These are phyloP conservation scores for Macroventuria anomochaeta DNA, from an alignment of 2,329 filamentous ascomycete species.

Conservation along the genomic window DNA sequence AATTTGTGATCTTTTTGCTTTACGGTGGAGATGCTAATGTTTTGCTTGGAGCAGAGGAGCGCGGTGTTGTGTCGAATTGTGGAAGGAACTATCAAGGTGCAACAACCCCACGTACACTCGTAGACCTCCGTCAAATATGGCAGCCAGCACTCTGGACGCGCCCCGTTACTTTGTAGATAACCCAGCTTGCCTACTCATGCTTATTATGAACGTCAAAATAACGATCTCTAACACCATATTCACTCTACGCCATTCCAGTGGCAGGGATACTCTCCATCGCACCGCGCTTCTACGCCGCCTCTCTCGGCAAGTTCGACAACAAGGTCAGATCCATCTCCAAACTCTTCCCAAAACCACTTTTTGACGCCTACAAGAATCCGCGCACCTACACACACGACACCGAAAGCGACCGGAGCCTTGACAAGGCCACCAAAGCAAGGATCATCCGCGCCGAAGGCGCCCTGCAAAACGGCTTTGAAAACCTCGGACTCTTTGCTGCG, in stretches of 20 bases:
- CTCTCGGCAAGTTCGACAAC: constrained; percentile 10
- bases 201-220: too few relatives aligned
- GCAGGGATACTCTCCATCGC: constrained; percentile 5
- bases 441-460: constrained; percentile 10
- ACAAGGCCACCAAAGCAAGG: constrained; percentile 11
- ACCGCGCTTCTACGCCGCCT: constrained; percentile 10
- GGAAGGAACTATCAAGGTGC: not conserved
- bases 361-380: too few relatives aligned
- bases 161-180: constrained; percentile 6
- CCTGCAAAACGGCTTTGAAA: constrained; percentile 10
- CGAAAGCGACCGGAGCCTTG: constrained; percentile 6
- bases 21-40: not conserved
- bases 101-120: too few relatives aligned
- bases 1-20: not conserved
- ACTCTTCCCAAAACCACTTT: too few relatives aligned
- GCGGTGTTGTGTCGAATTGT: not conserved
- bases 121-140: not conserved
- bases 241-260: constrained; percentile 5
- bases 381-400: constrained; percentile 10
- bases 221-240: too few relatives aligned
- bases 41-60: not conserved
- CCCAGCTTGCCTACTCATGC: not conserved
- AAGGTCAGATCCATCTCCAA: too few relatives aligned
- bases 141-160: constrained; percentile 3
- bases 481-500: constrained; percentile 7